Base-by-base conservation (phyloP, 2,329 filamentous ascomycete genomes). In the Arachnomyces sp. region DNA sequence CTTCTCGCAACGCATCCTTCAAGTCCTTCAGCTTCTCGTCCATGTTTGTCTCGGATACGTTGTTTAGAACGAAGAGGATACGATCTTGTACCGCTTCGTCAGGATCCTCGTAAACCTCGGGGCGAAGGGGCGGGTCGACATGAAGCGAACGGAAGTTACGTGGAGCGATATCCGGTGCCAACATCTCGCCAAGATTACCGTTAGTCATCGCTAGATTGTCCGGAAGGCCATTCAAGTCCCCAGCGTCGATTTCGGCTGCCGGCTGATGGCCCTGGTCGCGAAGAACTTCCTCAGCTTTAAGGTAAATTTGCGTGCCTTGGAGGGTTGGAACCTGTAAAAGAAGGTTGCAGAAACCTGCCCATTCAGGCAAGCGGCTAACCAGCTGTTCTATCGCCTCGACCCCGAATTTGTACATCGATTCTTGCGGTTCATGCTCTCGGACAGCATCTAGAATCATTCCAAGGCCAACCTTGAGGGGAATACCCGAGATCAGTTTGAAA, bases 371-470 rank as follows among this genome's bases (percentile, higher is more conserved):
- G 31, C 92, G 79, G 30, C 78, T 74, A 40, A 87, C 81, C 39
- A 96, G 76, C 60, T 96, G 88, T 59, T 95, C 82, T 44, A 98
- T 74, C 12, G 92, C 92, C 59, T 98, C 92, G 9, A 98, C 74
- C 8, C 93, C 92, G 58, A 98, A 98, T 55, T 95, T 94, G 70
- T 92, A 96, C 92, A 98, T 96, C 1, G 86, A 81, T 45, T 89
- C 81, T 25, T 93, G 84, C 1, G 84, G 79, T 25, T 75, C 68
- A 54, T 92, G 86, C 48, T 94, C 88, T 48, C 86, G 77, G 16
- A 98, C 88, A 9, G 92, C 87, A 60, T 98, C 89, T n/a, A 96
- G 71, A 47, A 98, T 94, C 87, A 98, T 95, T 12, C 85, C 88
- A 12, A 96, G 71, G n/a, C 86, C 92, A 42, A 94, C 88, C 57